phyloP scores from a whole-genome alignment of 2,329 filamentous ascomycete genomes.

The Fusarium gaditjirri region DNA sequence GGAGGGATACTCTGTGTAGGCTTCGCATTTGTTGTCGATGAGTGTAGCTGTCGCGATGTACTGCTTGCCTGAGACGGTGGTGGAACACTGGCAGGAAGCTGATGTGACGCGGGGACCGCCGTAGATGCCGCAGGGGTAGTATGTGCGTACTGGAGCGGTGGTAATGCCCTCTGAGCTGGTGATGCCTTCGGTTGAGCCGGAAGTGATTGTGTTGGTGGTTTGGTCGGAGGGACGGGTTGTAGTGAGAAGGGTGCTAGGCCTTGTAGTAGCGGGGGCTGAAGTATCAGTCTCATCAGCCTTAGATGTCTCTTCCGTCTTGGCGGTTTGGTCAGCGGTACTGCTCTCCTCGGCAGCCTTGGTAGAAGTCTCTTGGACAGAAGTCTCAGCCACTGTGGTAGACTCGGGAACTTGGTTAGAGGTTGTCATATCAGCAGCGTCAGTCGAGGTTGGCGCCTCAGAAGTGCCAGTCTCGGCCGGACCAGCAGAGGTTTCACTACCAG shows the following conservation, averaged over 20 bases:
- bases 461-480: not conserved
- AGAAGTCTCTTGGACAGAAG: not conserved
- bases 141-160: not conserved
- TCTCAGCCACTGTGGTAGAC: not conserved
- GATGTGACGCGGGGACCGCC: not conserved
- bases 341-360: not conserved
- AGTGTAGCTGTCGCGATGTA: not conserved
- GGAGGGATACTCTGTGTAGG: not conserved
- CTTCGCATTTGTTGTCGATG: not conserved
- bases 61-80: slow-evolving; percentile 3
- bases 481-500: not conserved
- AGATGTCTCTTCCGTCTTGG: not conserved
- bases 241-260: not conserved
- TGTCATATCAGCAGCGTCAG: not conserved
- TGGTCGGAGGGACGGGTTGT: not conserved
- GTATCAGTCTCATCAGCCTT: not conserved
- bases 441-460: not conserved
- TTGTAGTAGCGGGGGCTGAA: not conserved
- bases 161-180: not conserved
- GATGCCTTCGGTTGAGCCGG: not conserved
- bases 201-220: not conserved
- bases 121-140: not conserved
- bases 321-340: not conserved
- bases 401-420: not conserved
- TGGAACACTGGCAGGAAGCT: slow-evolving; percentile 9